phyloP scores from a whole-genome alignment of 306 rosid species.

The Bauhinia variegata region DNA sequence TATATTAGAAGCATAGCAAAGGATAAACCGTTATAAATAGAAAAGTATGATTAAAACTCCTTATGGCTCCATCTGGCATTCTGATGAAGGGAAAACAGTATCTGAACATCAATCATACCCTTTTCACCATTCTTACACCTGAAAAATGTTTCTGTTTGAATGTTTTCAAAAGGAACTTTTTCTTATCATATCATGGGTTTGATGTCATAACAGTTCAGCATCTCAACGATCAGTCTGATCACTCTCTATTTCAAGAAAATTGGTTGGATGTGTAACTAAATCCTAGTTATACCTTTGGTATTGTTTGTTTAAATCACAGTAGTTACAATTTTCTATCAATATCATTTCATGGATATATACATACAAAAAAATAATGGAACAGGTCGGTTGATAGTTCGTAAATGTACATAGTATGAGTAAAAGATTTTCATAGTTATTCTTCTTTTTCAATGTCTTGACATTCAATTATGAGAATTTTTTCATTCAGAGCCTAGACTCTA shows the following conservation, averaged over 20 bases:
- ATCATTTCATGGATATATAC: neutral
- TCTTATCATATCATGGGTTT: neutral
- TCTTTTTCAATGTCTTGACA: constrained; percentile 5
- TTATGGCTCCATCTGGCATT: neutral
- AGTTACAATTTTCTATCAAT: neutral
- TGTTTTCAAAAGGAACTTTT: neutral
- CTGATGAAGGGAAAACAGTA: constrained; percentile 7
- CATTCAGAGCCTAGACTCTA: constrained; percentile 5
- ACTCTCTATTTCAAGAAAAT: no score
- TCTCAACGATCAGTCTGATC: neutral
- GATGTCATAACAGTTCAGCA: neutral
- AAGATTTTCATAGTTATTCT: neutral
- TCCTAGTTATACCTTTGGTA: neutral
- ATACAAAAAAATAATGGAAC: neutral
- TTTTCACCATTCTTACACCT: neutral
- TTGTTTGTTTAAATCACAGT: neutral
- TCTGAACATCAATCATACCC: neutral
- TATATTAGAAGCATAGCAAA: no score
- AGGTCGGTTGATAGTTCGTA: neutral
- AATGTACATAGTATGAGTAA: neutral
- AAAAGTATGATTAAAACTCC: no score
- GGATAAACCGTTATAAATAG: no score
- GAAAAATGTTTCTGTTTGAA: neutral
- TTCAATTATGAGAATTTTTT: neutral
- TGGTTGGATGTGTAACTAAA: neutral